Conservation (phyloP, 805 yeast genomes). For the Saccharomycopsis schoenii region DNA sequence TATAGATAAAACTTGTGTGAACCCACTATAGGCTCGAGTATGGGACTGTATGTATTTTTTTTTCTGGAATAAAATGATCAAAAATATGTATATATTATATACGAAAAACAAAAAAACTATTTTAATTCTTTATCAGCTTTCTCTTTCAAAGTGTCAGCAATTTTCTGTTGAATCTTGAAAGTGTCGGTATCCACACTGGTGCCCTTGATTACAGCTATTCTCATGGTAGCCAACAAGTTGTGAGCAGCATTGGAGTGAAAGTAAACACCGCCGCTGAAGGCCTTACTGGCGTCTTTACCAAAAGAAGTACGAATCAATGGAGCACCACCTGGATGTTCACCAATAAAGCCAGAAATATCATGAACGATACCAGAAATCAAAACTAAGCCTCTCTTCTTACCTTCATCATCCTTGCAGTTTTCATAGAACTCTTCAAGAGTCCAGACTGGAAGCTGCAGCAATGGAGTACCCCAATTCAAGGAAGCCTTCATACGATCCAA, state of each 20-base stretch:
- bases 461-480: slow-evolving; percentile 68
- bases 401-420: slow-evolving; percentile 32
- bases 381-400: slow-evolving; percentile 43
- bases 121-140: background rate
- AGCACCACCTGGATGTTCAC: slow-evolving; percentile 81
- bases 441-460: slow-evolving; percentile 65
- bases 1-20: too few species aligned
- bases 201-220: slow-evolving; percentile 71
- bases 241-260: slow-evolving; percentile 83
- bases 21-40: too few species aligned
- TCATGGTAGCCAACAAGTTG: slow-evolving; percentile 70
- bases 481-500: slow-evolving; percentile 50
- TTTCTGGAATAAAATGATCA: background rate
- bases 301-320: slow-evolving; percentile 58
- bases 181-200: slow-evolving; percentile 50
- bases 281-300: slow-evolving; percentile 77
- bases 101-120: background rate
- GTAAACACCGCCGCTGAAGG: slow-evolving; percentile 80
- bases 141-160: slow-evolving; percentile 13
- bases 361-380: slow-evolving; percentile 74
- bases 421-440: slow-evolving; percentile 48
- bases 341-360: slow-evolving; percentile 56
- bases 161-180: slow-evolving; percentile 39
- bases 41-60: background rate
- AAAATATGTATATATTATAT: background rate